These are phyloP conservation scores for Xylaria sp. DNA, from an alignment of 495 filamentous ascomycete species.

Conservation along the genomic window DNA sequence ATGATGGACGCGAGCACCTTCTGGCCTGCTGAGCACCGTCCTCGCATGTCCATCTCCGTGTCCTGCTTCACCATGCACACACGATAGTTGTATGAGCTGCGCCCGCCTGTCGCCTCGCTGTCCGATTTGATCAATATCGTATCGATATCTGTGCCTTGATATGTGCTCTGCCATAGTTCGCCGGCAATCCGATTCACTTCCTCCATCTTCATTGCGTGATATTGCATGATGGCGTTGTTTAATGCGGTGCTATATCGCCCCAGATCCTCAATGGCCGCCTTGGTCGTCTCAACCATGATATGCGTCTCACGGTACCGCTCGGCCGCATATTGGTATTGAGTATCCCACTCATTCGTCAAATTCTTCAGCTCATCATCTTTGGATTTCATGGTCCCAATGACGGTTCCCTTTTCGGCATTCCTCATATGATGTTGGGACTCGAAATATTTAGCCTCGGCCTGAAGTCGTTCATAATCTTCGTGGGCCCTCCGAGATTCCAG, in stretches of 20 bases:
- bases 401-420: slow-evolving; percentile 53
- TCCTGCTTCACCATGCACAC: slow-evolving; percentile 98
- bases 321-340: slow-evolving; percentile 86
- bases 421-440: slow-evolving; percentile 67
- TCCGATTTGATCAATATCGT: slow-evolving; percentile 94
- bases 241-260: slow-evolving; percentile 79
- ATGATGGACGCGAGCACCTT: slow-evolving; percentile 97
- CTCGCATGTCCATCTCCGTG: slow-evolving; percentile 99
- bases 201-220: slow-evolving; percentile 95
- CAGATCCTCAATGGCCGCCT: slow-evolving; percentile 89
- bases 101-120: slow-evolving; percentile 75
- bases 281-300: slow-evolving; percentile 91
- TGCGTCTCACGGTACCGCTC: slow-evolving; percentile 83
- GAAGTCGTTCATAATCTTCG: slow-evolving; percentile 77
- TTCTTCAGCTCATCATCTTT: slow-evolving; percentile 80
- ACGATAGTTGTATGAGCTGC: slow-evolving; percentile 93
- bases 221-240: slow-evolving; percentile 96
- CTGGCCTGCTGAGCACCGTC: slow-evolving; percentile 94
- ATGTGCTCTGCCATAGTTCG: slow-evolving; percentile 95
- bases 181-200: slow-evolving; percentile 95
- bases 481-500: slow-evolving; percentile 82
- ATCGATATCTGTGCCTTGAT: slow-evolving; percentile 97
- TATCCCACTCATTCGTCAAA: slow-evolving; percentile 77
- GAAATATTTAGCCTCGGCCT: slow-evolving; percentile 67
- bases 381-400: slow-evolving; percentile 75